Base-by-base conservation (phyloP, 495 filamentous ascomycete species). In the Aspergillus ostianus region DNA sequence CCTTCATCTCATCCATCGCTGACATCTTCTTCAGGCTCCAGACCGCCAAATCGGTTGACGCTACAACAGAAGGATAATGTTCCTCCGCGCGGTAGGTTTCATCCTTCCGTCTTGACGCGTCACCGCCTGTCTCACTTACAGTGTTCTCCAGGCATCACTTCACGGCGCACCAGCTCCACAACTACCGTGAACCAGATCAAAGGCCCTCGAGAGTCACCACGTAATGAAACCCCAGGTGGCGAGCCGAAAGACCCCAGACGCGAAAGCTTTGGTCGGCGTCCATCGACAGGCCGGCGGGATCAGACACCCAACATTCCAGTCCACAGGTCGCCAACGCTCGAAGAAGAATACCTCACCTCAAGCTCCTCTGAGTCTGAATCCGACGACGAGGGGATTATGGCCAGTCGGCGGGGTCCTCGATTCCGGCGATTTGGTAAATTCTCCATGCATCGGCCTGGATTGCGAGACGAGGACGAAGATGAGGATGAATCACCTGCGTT, bases 401-500 rank as follows among this genome's bases (percentile, higher is more conserved):
- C 57, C 12, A 62, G 61, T 26, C 61, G 67, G 8, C 58, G 60
- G 52, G 67, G 62, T 5, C 69, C 70, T 1, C 57, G 67, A 4
- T 74, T 75, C 51, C 68, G 67, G 52, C 74, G 70, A 7, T 76
- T 77, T 49, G 76, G 75, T 6, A 72, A 73, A 56, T 74, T 72
- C 46, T 80, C 77, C 1, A 73, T 63, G 1, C 73, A 77, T 32
- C 69, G 65, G 15, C 63, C 68, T 0, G 66, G 73, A 10, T 53
- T 77, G 1, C 62, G 69, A 9, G 76, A 76, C 52, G 73, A 77
- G 12, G 73, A 79, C 6, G 73, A 78, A 36, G 77, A 81, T 9
- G 80, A 82, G 9, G 82, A 84, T 45, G 82, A 84, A 30, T 71
- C 77, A 0, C 89, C 90, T 1, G 86, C 89, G 0, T 96, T 93